Conservation (phyloP, 805 yeast species). For the Candida sonorensis region DNA sequence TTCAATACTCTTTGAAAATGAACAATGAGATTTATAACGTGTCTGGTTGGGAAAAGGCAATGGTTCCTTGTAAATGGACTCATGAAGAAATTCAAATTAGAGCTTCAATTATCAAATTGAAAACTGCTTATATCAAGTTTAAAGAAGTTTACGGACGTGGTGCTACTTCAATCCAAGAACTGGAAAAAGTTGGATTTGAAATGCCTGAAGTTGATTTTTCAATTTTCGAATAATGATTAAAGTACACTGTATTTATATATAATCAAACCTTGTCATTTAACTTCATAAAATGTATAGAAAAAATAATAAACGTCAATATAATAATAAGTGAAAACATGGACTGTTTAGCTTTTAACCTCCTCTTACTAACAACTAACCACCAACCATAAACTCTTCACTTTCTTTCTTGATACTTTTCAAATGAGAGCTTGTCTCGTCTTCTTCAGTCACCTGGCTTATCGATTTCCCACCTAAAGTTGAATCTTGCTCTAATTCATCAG, state of each 20-base stretch:
- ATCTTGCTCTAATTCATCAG: constrained; percentile 51
- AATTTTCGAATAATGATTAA: neutral
- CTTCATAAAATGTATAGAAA: neutral
- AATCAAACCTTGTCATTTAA: too few species aligned
- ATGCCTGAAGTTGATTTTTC: constrained; percentile 23
- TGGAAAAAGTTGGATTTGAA: constrained; percentile 31
- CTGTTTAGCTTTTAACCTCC: neutral
- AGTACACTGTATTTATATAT: too few species aligned
- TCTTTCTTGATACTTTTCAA: constrained; percentile 40
- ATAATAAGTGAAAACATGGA: too few species aligned
- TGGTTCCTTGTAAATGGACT: constrained; percentile 48
- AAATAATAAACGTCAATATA: too few species aligned
- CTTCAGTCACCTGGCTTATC: constrained; percentile 6
- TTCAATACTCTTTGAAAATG: constrained; percentile 40
- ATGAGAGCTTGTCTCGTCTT: constrained; percentile 31
- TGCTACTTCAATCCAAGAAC: constrained; percentile 32
- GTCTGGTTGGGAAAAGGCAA: constrained; percentile 31
- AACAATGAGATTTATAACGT: constrained; percentile 23
- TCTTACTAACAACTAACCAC: constrained; percentile 11
- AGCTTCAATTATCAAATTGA: constrained; percentile 35
- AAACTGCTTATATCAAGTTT: constrained; percentile 37
- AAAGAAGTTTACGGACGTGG: constrained; percentile 26
- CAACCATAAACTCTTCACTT: constrained; percentile 29
- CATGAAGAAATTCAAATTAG: constrained; percentile 36
- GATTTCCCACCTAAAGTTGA: constrained; percentile 19